Evolutionary conservation across 208 protist genomes (phyloP).

Genomic region (Wallacemonas sp.): DNA sequence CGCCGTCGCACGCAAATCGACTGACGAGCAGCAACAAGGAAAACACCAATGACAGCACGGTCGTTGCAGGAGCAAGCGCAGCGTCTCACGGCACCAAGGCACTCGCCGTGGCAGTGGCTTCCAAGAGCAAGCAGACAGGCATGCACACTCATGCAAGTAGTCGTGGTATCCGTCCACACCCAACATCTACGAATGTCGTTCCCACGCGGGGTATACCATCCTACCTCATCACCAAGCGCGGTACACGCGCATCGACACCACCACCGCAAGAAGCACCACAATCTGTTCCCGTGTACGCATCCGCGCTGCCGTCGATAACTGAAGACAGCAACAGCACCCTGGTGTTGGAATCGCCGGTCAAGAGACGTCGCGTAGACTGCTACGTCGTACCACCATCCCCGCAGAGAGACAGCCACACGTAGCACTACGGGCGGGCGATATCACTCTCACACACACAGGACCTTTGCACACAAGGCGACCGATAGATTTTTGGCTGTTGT

Average conservation of each 20-base stretch:
- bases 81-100: too few relatives aligned
- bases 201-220: slow-evolving; percentile 30
- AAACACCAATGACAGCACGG: background rate
- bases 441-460: background rate
- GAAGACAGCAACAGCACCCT: slow-evolving; percentile 24
- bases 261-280: background rate
- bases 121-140: background rate
- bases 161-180: slow-evolving; percentile 19
- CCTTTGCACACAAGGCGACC: too few relatives aligned
- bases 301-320: background rate
- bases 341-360: slow-evolving; percentile 43
- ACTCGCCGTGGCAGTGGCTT: slow-evolving; percentile 1
- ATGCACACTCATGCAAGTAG: slow-evolving; percentile 4
- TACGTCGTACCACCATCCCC: slow-evolving; percentile 4
- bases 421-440: too few relatives aligned
- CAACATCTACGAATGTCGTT: background rate
- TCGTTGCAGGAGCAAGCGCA: background rate
- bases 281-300: background rate
- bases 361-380: slow-evolving; percentile 24
- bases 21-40: background rate
- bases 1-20: slow-evolving; percentile 8
- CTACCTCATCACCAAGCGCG: slow-evolving; percentile 41
- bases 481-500: too few relatives aligned
- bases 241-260: background rate
- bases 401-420: background rate